A percentile compares a stretch with the other conserved stretches of the same genome.
phyloP scores from a whole-genome alignment of 1,284 basidiomycete genomes.

The Ustilago curta region DNA sequence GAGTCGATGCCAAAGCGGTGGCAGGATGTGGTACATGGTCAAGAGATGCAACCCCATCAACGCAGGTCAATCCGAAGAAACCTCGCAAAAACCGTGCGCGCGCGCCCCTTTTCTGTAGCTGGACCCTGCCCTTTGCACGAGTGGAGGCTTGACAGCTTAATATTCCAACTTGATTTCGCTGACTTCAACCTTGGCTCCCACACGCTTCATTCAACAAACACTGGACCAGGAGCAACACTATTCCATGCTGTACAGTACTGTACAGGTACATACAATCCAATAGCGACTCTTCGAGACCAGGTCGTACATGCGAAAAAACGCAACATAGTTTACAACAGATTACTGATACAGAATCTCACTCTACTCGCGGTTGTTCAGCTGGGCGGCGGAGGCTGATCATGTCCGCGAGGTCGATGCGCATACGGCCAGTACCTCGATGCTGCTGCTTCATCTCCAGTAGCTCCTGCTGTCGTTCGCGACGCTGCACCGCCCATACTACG shows the following conservation, averaged over 20 bases:
- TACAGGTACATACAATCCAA: constrained; percentile 5
- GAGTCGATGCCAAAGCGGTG: not conserved
- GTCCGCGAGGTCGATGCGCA: constrained; percentile 30
- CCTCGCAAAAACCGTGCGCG: no score
- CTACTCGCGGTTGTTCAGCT: constrained; percentile 19
- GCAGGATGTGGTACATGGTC: no score
- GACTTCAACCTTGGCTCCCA: no score
- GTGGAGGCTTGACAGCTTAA: no score
- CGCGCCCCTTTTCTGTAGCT: no score
- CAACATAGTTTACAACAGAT: not conserved
- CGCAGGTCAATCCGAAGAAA: no score
- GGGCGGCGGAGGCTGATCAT: constrained; percentile 15
- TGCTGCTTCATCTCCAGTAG: constrained; percentile 23
- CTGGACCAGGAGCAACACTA: not conserved
- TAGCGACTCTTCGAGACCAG: not conserved
- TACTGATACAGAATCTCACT: constrained; percentile 1
- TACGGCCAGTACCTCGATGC: constrained; percentile 39
- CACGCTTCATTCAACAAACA: no score
- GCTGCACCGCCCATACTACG: constrained; percentile 13
- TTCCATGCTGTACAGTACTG: not conserved
- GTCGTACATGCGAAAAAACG: not conserved
- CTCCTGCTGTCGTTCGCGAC: constrained; percentile 12
- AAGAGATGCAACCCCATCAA: no score
- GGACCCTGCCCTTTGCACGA: no score
- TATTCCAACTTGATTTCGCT: no score